These are phyloP conservation scores for Daldinia eschscholtzii DNA, from an alignment of 2,329 filamentous ascomycete species.

Conservation along the genomic window DNA sequence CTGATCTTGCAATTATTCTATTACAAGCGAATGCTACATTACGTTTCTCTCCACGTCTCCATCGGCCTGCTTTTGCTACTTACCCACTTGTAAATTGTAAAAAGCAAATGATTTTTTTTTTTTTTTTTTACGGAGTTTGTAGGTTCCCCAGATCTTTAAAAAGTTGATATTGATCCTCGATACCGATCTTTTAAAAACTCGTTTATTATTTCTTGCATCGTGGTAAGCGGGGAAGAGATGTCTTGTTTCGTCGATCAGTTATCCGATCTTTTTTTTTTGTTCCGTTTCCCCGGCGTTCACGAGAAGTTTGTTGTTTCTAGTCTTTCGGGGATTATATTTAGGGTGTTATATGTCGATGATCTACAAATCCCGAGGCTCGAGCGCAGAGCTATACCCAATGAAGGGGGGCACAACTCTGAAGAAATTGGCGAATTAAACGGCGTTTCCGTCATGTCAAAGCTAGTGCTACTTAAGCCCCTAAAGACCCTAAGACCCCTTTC, in stretches of 20 bases:
- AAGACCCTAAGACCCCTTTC: slow-evolving; percentile 3
- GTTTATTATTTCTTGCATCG: background rate
- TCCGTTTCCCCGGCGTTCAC: slow-evolving; percentile 24
- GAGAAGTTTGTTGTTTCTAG: slow-evolving; percentile 16
- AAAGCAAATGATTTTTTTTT: background rate
- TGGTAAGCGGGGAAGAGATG: background rate
- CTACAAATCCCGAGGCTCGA: slow-evolving; percentile 36
- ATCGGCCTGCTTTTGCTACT: background rate
- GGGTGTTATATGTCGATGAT: slow-evolving; percentile 30
- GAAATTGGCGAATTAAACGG: slow-evolving; percentile 35
- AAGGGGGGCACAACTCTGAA: slow-evolving; percentile 15
- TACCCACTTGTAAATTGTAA: background rate
- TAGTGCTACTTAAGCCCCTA: background rate
- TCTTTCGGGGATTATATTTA: slow-evolving; percentile 39
- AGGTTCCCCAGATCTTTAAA: background rate
- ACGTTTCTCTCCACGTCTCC: slow-evolving; percentile 7
- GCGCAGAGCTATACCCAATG: slow-evolving; percentile 20
- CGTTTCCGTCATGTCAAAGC: slow-evolving; percentile 11
- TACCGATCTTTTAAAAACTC: background rate
- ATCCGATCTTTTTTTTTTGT: slow-evolving; percentile 21
- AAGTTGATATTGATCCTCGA: slow-evolving; percentile 1
- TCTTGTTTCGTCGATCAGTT: slow-evolving; percentile 20
- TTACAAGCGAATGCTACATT: slow-evolving; percentile 28
- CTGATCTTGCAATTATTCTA: slow-evolving; percentile 19
- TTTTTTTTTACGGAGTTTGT: background rate